Conservation (phyloP, 371 early-diverging fungal genomes). For the Mucor circinelloides region DNA sequence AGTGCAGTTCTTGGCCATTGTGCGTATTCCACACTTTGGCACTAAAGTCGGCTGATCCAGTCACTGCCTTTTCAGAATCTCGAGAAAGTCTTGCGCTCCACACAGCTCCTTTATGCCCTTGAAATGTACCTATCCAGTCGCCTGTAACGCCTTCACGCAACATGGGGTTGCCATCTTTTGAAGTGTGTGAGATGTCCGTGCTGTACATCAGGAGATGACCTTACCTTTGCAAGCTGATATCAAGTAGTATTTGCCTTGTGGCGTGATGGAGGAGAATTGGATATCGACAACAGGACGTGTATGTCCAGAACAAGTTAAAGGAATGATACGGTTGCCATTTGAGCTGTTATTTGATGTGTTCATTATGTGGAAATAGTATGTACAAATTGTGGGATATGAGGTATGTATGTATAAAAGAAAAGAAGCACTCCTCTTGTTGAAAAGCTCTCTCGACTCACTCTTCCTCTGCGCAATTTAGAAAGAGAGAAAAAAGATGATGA, state of each 20-base stretch:
- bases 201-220: not conserved
- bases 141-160: conserved; percentile 85
- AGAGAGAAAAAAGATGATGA: not conserved
- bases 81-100: conserved; percentile 84
- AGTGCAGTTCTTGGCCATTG: conserved; percentile 68
- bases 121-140: conserved; percentile 89
- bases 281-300: conserved; percentile 89
- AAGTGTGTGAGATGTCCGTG: not conserved
- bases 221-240: conserved; percentile 90
- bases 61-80: conserved; percentile 78
- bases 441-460: not conserved
- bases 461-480: not conserved
- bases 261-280: conserved; percentile 71
- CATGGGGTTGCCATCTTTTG: conserved; percentile 90
- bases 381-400: not conserved
- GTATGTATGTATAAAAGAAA: not conserved
- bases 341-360: conserved; percentile 1
- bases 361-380: conserved; percentile 7
- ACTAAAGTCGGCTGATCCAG: conserved; percentile 89
- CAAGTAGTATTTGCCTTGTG: conserved; percentile 73
- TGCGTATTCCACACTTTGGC: conserved; percentile 87
- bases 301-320: conserved; percentile 88
- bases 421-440: not conserved
- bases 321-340: conserved; percentile 45
- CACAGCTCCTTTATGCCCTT: conserved; percentile 89